Evolutionary conservation across 169 alveolate species (phyloP).

Genomic region (Fabrea salina): DNA sequence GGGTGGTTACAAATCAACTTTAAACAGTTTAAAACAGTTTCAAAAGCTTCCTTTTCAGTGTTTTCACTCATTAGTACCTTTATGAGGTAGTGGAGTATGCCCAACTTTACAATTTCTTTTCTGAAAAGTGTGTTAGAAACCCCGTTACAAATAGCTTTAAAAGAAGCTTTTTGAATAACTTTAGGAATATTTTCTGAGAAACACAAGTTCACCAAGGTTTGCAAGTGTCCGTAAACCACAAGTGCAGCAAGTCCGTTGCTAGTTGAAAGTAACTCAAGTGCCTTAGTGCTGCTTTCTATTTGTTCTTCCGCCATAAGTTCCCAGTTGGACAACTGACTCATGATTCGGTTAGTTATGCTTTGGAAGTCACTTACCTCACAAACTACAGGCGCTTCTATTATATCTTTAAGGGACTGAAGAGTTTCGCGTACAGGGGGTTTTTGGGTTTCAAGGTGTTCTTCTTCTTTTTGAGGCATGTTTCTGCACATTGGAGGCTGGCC

Average conservation of each 20-base stretch:
- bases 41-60: not conserved
- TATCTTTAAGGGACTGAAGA: not conserved
- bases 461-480: not conserved
- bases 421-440: not conserved
- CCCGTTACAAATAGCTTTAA: slow-evolving; percentile 13
- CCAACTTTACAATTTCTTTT: slow-evolving; percentile 20
- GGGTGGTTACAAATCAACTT: not conserved
- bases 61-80: not conserved
- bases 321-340: slow-evolving; percentile 39
- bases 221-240: not conserved
- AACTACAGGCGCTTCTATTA: not conserved
- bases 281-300: not conserved
- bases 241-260: not conserved
- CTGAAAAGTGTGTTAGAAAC: not conserved
- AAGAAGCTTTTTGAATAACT: not conserved
- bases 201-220: not conserved
- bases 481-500: slow-evolving; percentile 32
- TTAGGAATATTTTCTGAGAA: slow-evolving; percentile 13
- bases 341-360: not conserved
- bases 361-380: not conserved
- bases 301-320: slow-evolving; percentile 34
- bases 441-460: not conserved
- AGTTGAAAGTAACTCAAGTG: not conserved
- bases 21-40: not conserved
- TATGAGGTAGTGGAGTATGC: not conserved